Evolutionary conservation across 805 yeast genomes (phyloP).

Genomic region (Suhomyces sp.): DNA sequence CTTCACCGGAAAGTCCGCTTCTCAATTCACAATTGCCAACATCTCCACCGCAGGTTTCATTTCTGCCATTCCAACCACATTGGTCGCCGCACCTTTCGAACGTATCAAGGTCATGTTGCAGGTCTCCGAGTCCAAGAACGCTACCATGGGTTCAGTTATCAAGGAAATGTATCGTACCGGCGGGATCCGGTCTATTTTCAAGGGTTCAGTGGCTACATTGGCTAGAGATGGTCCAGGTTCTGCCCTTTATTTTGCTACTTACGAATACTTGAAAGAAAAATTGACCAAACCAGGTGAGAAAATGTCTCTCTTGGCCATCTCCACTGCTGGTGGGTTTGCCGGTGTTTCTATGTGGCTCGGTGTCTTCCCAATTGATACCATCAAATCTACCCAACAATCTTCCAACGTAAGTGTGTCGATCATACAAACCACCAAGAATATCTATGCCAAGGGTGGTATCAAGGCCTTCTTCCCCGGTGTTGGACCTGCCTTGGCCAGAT

Average conservation of each 20-base stretch:
- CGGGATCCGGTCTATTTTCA: slow-evolving; percentile 79
- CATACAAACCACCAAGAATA: slow-evolving; percentile 60
- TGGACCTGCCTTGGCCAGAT: slow-evolving; percentile 90
- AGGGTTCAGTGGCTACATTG: slow-evolving; percentile 88
- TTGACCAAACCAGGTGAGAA: slow-evolving; percentile 57
- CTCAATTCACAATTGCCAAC: slow-evolving; percentile 59
- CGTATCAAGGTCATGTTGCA: slow-evolving; percentile 93
- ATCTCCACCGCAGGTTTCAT: slow-evolving; percentile 91
- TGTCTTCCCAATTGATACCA: slow-evolving; percentile 94
- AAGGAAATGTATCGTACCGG: slow-evolving; percentile 72
- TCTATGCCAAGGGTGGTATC: slow-evolving; percentile 75
- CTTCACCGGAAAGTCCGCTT: slow-evolving; percentile 36
- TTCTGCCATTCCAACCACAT: slow-evolving; percentile 92
- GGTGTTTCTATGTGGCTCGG: slow-evolving; percentile 97
- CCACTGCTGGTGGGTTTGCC: slow-evolving; percentile 91
- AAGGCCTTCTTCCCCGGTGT: slow-evolving; percentile 96
- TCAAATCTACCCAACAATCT: slow-evolving; percentile 80
- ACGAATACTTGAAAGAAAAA: slow-evolving; percentile 72
- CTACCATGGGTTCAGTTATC: slow-evolving; percentile 60
- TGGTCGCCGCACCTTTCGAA: slow-evolving; percentile 97
- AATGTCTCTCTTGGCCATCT: slow-evolving; percentile 69
- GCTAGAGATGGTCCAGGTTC: slow-evolving; percentile 98
- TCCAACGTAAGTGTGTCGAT: slow-evolving; percentile 56
- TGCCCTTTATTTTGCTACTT: slow-evolving; percentile 92
- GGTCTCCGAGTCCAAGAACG: slow-evolving; percentile 53